These are phyloP conservation scores for Gracilaria domingensis DNA, from an alignment of 23 red algal genomes.

Conservation along the genomic window DNA sequence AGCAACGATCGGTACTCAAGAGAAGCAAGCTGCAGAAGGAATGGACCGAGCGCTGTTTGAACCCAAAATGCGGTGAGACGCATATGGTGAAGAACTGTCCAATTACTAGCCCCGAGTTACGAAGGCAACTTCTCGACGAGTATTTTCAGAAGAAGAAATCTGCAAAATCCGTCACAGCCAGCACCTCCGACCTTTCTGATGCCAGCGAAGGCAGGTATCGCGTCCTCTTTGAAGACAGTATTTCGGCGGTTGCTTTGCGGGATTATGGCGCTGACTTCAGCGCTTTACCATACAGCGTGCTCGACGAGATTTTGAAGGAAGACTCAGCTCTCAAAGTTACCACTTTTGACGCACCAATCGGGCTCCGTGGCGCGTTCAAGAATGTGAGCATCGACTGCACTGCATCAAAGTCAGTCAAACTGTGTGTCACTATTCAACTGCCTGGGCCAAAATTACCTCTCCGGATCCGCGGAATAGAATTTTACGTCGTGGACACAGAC, in stretches of 20 bases:
- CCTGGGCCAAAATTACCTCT: constrained; percentile 36
- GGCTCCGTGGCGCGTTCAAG: constrained; percentile 9
- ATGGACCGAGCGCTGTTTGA: neutral
- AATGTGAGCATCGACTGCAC: neutral
- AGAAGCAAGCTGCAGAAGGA: neutral
- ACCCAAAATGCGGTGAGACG: neutral
- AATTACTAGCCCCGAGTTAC: neutral
- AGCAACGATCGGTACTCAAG: no score
- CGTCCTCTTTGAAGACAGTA: no score
- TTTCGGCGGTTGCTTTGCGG: no score
- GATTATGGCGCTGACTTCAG: no score
- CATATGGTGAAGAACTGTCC: neutral
- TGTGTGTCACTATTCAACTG: constrained; percentile 19
- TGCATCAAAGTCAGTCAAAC: neutral
- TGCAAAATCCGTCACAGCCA: neutral
- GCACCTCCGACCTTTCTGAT: neutral
- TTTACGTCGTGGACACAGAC: neutral
- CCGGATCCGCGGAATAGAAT: constrained; percentile 13
- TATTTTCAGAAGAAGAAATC: neutral
- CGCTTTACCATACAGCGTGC: neutral
- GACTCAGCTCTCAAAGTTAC: neutral
- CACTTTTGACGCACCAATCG: neutral
- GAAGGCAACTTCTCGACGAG: neutral
- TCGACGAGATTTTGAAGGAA: neutral
- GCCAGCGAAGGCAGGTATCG: no score